These are phyloP conservation scores for Solanum chilense DNA, from an alignment of 257 asterid genomes.

Conservation along the genomic window DNA sequence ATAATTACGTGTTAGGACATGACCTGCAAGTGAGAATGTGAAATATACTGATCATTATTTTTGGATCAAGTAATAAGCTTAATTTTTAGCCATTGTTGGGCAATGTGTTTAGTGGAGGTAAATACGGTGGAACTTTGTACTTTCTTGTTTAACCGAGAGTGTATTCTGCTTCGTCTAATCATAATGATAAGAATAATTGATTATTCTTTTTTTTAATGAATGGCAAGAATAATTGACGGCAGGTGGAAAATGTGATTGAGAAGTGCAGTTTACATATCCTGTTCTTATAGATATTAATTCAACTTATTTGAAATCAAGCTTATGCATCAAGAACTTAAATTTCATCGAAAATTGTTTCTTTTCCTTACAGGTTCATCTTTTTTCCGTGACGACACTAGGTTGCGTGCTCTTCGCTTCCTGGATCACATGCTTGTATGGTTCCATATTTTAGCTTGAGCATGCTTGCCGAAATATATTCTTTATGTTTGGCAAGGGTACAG, in stretches of 20 bases:
- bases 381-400: slow-evolving; percentile 89
- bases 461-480: neutral
- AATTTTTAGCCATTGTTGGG: neutral
- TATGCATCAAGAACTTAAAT: neutral
- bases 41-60: neutral
- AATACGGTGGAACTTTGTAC: neutral
- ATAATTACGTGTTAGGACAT: neutral
- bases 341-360: neutral
- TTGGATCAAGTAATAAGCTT: neutral
- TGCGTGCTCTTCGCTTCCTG: slow-evolving; percentile 99
- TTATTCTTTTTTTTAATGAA: neutral
- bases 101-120: neutral
- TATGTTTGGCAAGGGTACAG: slow-evolving; percentile 1
- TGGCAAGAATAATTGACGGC: neutral
- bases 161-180: neutral
- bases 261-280: neutral
- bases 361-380: slow-evolving; percentile 78
- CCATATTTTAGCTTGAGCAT: neutral
- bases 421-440: slow-evolving; percentile 84
- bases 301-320: neutral
- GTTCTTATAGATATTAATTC: neutral
- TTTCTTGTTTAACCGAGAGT: neutral
- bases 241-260: neutral
- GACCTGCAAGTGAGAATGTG: neutral
- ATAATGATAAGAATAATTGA: neutral